A percentile compares a stretch with the other conserved stretches of the same genome.
These are phyloP conservation scores for Candida pseudoglaebosa DNA, from an alignment of 805 yeast genomes.

Conservation along the genomic window DNA sequence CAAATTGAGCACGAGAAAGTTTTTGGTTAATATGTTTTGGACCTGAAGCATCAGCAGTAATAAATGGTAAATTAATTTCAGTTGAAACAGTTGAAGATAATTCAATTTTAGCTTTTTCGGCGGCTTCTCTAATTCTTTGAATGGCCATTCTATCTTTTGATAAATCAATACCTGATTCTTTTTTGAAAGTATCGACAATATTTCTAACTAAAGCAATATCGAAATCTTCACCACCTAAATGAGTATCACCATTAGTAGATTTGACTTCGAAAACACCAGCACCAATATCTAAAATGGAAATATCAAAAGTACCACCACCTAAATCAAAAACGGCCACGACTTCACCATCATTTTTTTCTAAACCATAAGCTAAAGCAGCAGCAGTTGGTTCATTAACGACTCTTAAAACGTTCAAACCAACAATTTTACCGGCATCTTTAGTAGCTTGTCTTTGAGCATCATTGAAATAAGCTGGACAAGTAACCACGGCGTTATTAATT, in stretches of 20 bases:
- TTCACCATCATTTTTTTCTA: slow-evolving; percentile 74
- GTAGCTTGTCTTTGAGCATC: slow-evolving; percentile 93
- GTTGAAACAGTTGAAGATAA: slow-evolving; percentile 70
- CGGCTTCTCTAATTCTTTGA: slow-evolving; percentile 84
- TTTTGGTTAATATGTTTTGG: slow-evolving; percentile 75
- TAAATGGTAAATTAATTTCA: slow-evolving; percentile 76
- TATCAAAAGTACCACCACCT: slow-evolving; percentile 99
- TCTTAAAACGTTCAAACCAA: slow-evolving; percentile 85
- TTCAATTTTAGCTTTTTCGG: slow-evolving; percentile 87
- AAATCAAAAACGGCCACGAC: slow-evolving; percentile 94
- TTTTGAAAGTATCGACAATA: slow-evolving; percentile 74
- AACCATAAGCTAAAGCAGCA: slow-evolving; percentile 93
- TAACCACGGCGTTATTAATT: slow-evolving; percentile 85
- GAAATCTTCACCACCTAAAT: slow-evolving; percentile 90
- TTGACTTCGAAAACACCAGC: slow-evolving; percentile 97
- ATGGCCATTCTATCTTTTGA: slow-evolving; percentile 67
- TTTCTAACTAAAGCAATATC: slow-evolving; percentile 84
- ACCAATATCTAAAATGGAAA: slow-evolving; percentile 93
- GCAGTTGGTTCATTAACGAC: slow-evolving; percentile 92
- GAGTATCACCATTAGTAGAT: slow-evolving; percentile 95
- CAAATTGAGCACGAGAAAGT: slow-evolving; percentile 65
- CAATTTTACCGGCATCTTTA: slow-evolving; percentile 97
- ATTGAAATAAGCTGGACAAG: slow-evolving; percentile 88
- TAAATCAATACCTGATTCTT: slow-evolving; percentile 66
- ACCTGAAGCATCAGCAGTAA: slow-evolving; percentile 82